phyloP scores from a whole-genome alignment of 345 rosid species.

The Salix purpurea region DNA sequence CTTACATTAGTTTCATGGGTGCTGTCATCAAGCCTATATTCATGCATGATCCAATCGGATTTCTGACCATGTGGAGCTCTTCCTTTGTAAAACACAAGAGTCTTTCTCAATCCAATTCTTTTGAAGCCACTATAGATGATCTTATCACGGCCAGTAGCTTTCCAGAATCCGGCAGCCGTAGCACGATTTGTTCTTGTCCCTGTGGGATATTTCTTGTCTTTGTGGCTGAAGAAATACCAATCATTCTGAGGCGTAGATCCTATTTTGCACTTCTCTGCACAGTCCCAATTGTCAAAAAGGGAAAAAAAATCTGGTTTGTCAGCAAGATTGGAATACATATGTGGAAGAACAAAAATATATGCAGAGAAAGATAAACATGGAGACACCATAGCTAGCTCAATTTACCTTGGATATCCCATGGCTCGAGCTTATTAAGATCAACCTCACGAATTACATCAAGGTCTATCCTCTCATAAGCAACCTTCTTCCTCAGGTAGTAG shows the following conservation, averaged over 20 bases:
- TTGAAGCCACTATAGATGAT: conserved; percentile 62
- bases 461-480: conserved; percentile 75
- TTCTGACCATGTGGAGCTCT: conserved; percentile 97
- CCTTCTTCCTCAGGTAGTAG: conserved; percentile 88
- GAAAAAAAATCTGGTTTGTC: background rate
- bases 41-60: conserved; percentile 99
- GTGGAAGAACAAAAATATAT: background rate
- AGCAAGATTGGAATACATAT: background rate
- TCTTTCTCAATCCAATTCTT: conserved; percentile 87
- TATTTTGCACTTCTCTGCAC: conserved; percentile 78
- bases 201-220: conserved; percentile 94
- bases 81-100: conserved; percentile 86
- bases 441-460: conserved; percentile 96
- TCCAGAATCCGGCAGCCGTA: conserved; percentile 93
- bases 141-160: conserved; percentile 97
- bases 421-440: conserved; percentile 98
- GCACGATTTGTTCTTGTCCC: conserved; percentile 96
- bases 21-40: conserved; percentile 84
- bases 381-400: no score
- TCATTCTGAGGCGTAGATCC: conserved; percentile 93
- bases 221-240: conserved; percentile 98
- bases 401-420: conserved; percentile 98
- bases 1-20: conserved; percentile 39
- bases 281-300: background rate
- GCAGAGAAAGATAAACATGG: background rate